These are phyloP conservation scores for Backusella westeae DNA, from an alignment of 192 early-diverging fungal genomes.

Conservation along the genomic window DNA sequence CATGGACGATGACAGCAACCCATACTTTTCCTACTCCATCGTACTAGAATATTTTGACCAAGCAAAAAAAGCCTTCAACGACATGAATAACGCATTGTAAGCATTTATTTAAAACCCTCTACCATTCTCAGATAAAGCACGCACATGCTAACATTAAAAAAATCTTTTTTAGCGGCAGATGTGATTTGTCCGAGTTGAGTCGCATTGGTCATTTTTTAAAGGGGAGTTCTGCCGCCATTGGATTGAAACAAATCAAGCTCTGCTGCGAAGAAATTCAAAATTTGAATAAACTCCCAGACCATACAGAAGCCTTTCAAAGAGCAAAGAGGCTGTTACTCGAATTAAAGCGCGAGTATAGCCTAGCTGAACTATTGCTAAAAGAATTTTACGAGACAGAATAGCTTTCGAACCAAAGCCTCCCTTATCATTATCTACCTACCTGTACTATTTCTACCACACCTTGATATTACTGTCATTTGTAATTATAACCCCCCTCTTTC, in stretches of 20 bases:
- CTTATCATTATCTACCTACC: neutral
- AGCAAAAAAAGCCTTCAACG: neutral
- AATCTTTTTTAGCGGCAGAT: neutral
- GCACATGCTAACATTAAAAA: neutral
- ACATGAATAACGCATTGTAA: neutral
- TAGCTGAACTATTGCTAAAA: neutral
- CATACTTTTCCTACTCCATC: neutral
- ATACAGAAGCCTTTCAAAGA: neutral
- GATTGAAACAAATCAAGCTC: neutral
- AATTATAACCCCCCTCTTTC: neutral
- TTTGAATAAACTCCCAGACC: neutral
- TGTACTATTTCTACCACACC: neutral
- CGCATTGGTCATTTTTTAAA: constrained; percentile 7
- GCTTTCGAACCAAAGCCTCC: neutral
- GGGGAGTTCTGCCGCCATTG: neutral
- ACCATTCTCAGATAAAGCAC: neutral
- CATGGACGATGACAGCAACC: neutral
- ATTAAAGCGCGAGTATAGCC: neutral
- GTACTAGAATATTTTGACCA: neutral
- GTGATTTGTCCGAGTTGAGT: neutral
- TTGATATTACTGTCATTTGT: neutral
- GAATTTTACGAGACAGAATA: neutral
- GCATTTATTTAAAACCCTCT: neutral
- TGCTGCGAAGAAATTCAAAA: constrained; percentile 3
- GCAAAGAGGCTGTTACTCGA: neutral